Evolutionary conservation across 306 rosid genomes (phyloP).

Genomic region (Acacia melanoxylon): DNA sequence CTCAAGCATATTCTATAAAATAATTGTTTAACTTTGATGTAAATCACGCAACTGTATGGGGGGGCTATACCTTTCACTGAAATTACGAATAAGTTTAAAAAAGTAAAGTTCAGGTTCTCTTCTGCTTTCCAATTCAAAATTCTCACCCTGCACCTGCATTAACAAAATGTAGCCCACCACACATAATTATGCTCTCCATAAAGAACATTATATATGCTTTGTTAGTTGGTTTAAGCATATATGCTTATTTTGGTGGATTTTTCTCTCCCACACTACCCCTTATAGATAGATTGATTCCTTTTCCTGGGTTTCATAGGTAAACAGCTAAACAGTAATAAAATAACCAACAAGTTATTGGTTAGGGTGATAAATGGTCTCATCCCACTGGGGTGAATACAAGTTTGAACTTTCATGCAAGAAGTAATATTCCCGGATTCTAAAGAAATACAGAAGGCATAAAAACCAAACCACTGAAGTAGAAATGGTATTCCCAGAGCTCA

Average conservation of each 20-base stretch:
- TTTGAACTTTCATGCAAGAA: not conserved
- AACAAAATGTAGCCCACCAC: slow-evolving; percentile 44
- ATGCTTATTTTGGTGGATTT: slow-evolving; percentile 24
- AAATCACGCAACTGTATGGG: slow-evolving; percentile 25
- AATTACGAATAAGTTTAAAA: slow-evolving; percentile 42
- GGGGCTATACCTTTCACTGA: slow-evolving; percentile 22
- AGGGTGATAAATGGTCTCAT: too few species aligned
- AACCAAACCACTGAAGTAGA: slow-evolving; percentile 17
- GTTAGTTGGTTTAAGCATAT: slow-evolving; percentile 38
- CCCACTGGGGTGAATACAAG: too few species aligned
- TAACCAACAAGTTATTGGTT: too few species aligned
- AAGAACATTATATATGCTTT: slow-evolving; percentile 33
- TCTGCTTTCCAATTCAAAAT: slow-evolving; percentile 24
- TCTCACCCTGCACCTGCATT: slow-evolving; percentile 30
- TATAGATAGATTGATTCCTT: slow-evolving; percentile 18
- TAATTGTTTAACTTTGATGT: slow-evolving; percentile 36
- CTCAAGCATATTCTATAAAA: slow-evolving; percentile 37
- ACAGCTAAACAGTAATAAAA: not conserved
- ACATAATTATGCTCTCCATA: slow-evolving; percentile 41
- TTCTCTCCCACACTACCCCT: slow-evolving; percentile 15
- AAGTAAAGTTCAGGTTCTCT: slow-evolving; percentile 45
- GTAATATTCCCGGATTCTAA: not conserved
- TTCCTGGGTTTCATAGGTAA: slow-evolving; percentile 4
- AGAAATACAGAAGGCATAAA: slow-evolving; percentile 6
- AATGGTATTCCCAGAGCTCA: slow-evolving; percentile 30